These are phyloP conservation scores for Saccharomyces uvarum DNA, from an alignment of 1,139 yeast genomes.

Conservation along the genomic window DNA sequence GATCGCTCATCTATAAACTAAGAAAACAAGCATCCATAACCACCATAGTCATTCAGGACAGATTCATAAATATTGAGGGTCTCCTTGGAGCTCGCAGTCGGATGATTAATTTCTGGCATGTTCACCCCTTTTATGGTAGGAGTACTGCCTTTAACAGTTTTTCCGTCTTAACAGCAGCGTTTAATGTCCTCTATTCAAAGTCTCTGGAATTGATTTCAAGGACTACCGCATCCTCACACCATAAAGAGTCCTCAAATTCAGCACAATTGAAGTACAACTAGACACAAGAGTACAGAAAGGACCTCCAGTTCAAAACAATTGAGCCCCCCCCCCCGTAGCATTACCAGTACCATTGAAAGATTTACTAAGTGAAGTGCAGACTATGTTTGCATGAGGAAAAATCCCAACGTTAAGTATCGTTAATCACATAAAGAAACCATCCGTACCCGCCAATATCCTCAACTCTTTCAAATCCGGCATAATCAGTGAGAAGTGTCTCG, in stretches of 20 bases:
- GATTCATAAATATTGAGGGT: constrained; percentile 62
- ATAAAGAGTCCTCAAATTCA: constrained; percentile 60
- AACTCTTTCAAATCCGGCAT: constrained; percentile 69
- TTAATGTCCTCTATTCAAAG: constrained; percentile 59
- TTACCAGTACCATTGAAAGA: constrained; percentile 94
- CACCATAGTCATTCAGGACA: constrained; percentile 62
- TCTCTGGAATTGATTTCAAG: constrained; percentile 91
- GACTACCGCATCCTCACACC: constrained; percentile 96
- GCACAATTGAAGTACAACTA: constrained; percentile 43
- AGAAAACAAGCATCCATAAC: constrained; percentile 88
- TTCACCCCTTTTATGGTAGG: constrained; percentile 35
- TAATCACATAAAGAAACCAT: constrained; percentile 78
- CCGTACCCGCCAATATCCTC: constrained; percentile 57
- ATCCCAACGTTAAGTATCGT: constrained; percentile 86
- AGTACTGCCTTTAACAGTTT: constrained; percentile 42
- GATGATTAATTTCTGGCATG: constrained; percentile 62
- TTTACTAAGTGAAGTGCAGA: constrained; percentile 84
- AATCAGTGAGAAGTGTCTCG: constrained; percentile 81
- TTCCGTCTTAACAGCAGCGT: constrained; percentile 61
- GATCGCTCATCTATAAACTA: too few species aligned
- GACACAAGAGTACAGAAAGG: constrained; percentile 46
- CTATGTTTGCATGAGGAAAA: constrained; percentile 73
- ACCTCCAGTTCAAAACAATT: constrained; percentile 63
- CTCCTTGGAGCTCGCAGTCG: constrained; percentile 43
- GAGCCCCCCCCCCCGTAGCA: constrained; percentile 98